Percentiles rank a stretch among this genome's conserved stretches.
Conservation (phyloP, 768 basidiomycete species). For the Boletus barrowsii region DNA sequence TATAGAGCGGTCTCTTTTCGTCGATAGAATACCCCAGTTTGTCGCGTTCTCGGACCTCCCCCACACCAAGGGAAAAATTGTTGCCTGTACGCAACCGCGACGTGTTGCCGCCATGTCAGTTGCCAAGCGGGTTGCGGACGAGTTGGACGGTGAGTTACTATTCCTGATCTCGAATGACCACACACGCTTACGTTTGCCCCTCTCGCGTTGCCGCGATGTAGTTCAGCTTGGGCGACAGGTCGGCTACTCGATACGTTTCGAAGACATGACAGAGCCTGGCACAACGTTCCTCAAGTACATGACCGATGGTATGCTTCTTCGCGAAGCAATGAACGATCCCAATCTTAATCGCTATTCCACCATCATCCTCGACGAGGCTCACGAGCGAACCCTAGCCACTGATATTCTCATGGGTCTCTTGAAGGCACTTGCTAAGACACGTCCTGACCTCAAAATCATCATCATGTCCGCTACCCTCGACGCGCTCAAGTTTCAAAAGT, state of each 20-base stretch:
- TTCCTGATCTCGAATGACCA: background rate
- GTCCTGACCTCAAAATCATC: slow-evolving; percentile 92
- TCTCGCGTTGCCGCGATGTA: slow-evolving; percentile 28
- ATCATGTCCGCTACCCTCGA: slow-evolving; percentile 99
- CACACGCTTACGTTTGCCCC: slow-evolving; percentile 6
- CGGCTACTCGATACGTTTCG: slow-evolving; percentile 97
- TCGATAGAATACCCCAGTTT: slow-evolving; percentile 88
- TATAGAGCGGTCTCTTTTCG: slow-evolving; percentile 30
- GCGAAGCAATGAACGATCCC: slow-evolving; percentile 97
- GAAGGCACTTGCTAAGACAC: slow-evolving; percentile 75
- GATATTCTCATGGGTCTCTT: slow-evolving; percentile 98
- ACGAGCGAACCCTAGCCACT: slow-evolving; percentile 96
- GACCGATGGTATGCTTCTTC: slow-evolving; percentile 99
- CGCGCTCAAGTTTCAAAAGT: slow-evolving; percentile 94
- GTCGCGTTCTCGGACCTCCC: slow-evolving; percentile 92
- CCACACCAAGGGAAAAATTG: slow-evolving; percentile 83
- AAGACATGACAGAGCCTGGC: slow-evolving; percentile 79
- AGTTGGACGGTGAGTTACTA: slow-evolving; percentile 84
- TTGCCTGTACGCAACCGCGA: slow-evolving; percentile 96
- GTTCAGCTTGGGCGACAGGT: slow-evolving; percentile 93
- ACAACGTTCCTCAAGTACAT: slow-evolving; percentile 98
- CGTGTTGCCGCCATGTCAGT: slow-evolving; percentile 98
- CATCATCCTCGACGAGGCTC: slow-evolving; percentile 97
- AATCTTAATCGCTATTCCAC: slow-evolving; percentile 88
- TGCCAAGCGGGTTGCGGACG: slow-evolving; percentile 96